A percentile compares a stretch with the other conserved stretches of the same genome.
phyloP scores from a whole-genome alignment of 768 basidiomycete species.

The Rhizopogon roseolus region DNA sequence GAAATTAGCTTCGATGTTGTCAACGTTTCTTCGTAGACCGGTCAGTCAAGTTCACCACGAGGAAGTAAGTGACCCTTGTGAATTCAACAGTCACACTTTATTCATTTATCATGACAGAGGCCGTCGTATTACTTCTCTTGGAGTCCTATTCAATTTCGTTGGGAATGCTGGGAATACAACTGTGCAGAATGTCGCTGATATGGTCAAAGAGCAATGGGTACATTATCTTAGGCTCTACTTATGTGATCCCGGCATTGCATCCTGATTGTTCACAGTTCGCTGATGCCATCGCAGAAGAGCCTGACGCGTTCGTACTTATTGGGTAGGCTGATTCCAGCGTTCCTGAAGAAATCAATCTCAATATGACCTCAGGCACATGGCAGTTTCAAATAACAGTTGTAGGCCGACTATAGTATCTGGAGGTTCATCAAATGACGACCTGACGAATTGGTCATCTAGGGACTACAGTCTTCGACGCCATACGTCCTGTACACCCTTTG shows the following conservation, averaged over 20 bases:
- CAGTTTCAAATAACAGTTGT: conserved; percentile 67
- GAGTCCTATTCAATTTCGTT: conserved; percentile 74
- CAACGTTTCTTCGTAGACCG: conserved; percentile 40
- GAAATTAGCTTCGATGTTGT: conserved; percentile 2
- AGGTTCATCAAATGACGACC: background rate
- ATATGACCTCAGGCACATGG: conserved; percentile 65
- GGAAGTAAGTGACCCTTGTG: conserved; percentile 44
- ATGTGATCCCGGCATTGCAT: background rate
- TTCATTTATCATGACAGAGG: conserved; percentile 35
- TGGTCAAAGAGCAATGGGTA: conserved; percentile 82
- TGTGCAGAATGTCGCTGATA: conserved; percentile 65
- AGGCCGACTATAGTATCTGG: conserved; percentile 9
- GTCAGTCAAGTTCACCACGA: conserved; percentile 69
- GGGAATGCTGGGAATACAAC: conserved; percentile 68
- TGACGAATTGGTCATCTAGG: conserved; percentile 33
- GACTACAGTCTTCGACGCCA: conserved; percentile 66
- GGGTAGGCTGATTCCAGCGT: conserved; percentile 38
- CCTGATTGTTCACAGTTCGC: conserved; percentile 47
- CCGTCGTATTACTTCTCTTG: conserved; percentile 71
- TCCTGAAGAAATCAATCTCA: background rate
- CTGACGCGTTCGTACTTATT: conserved; percentile 76
- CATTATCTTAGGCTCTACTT: conserved; percentile 7
- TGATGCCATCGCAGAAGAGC: conserved; percentile 73
- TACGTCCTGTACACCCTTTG: conserved; percentile 63
- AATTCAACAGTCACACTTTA: background rate